Evolutionary conservation across 331 rosid genomes (phyloP), one percentile per base, ranked within the genome.

Genomic region (Arachis monticola): DNA sequence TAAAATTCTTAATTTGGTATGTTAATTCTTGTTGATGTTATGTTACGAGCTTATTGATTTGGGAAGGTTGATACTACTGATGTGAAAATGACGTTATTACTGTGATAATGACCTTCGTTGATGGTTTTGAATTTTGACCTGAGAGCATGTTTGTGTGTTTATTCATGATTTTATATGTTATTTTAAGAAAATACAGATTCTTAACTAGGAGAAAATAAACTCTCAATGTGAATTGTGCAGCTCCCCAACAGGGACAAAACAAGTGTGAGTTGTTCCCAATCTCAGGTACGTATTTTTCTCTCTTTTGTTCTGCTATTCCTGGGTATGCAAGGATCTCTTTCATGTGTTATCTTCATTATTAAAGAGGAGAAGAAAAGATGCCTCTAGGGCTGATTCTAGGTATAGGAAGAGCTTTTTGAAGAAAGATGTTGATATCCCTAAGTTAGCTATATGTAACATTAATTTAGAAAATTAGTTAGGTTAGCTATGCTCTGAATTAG

Each of bases 381-480:
- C 81, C 97, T 11, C 66, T 91, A 46, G 96, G 94, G 27, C 81
- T 93, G 46, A 89, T 93, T 55, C 56, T 89, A 69, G 98, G 97
- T 30, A 44, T 93, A 30, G 98, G 84, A 73, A 87, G 94, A 81
- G 73, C 86, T 11, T 84, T 72, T 73, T 75, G 98, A 57, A 86
- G 93, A 66, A 93, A 93, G 84, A 81, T 17, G 22, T 17, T 17
- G 22, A 17, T 17, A 17, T 17, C 22, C 22, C 22, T 17, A 17
- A 17, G 22, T 17, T 17, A 17, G 22, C 22, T 17, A 17, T 17
- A 17, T 17, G 22, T 17, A 17, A 17, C 22, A 17, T 17, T 17
- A 17, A 17, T 17, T 17, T 17, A 17, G 22, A 17, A 17, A 17
- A 17, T 17, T 17, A 17, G 22, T 17, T 17, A 17, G 22, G 22